Evolutionary conservation across 2,329 filamentous ascomycete genomes (phyloP), one percentile per base, ranked within the genome.

Genomic region (Talaromyces sp.): DNA sequence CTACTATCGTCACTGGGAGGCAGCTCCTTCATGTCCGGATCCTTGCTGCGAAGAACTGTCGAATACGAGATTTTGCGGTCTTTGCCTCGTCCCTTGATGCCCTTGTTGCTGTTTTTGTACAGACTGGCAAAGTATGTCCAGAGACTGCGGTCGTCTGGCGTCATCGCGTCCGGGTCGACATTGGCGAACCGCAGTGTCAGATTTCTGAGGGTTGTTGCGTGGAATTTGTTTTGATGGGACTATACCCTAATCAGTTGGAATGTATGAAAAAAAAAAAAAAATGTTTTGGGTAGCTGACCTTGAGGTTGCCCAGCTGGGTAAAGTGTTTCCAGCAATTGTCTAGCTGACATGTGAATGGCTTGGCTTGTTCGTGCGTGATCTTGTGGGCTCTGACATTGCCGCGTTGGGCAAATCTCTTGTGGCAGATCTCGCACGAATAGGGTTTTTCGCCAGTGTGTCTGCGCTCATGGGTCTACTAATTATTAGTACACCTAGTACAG

Each of bases 101-200:
- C 95, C 76, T 96, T 96, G 83, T 98, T 98, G 78, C 90, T 93
- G 78, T 98, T 96, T 81, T 96, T 96, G 83, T 96, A 97, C n/a
- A 96, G 82, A 0, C 83, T 83, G 4, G 88, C 85, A 72, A 98
- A 95, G 78, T 96, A 96, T 67, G 89, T 85, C 81, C 90, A 92
- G 57, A 97, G 81, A 63, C 92, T 88, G 64, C 85, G 87, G 69
- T 97, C 91, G 42, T 87, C 82, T 0, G 84, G 80, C 10, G 80
- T 81, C n/a, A 93, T 85, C 5, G 81, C 78, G 42, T 89, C 85
- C n/a, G 81, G 82, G 59, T 88, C 83, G 61, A 88, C 80, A 42
- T 82, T 81, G 16, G 87, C 85, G 72, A 96, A 95, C 71, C 88
- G 89, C 51, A 79, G 68, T 0, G 89, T 92, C 28, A 96, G 81